Conservation (phyloP, 441 rosid species). For the Erodium chrysanthum region DNA sequence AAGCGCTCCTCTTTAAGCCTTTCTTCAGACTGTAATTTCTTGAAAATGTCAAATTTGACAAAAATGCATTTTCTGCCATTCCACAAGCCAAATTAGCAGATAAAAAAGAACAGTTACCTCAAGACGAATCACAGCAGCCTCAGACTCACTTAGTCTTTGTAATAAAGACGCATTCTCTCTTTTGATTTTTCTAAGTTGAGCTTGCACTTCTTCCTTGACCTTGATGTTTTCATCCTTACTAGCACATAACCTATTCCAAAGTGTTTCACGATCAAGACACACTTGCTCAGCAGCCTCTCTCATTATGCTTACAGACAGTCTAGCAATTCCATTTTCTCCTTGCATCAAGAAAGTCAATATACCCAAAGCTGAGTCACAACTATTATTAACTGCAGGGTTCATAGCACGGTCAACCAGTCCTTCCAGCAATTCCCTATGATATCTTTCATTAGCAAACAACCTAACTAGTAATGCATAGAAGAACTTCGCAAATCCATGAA, state of each 20-base stretch:
- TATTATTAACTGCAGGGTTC: slow-evolving; percentile 2
- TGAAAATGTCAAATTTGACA: background rate
- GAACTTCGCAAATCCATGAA: background rate
- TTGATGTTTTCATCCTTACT: slow-evolving; percentile 9
- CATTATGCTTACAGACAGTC: slow-evolving; percentile 3
- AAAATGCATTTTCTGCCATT: background rate
- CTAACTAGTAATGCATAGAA: background rate
- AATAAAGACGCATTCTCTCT: slow-evolving; percentile 7
- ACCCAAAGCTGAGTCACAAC: background rate
- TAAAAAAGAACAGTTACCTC: background rate
- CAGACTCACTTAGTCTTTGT: slow-evolving; percentile 6
- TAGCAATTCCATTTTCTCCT: slow-evolving; percentile 6
- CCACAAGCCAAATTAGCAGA: background rate
- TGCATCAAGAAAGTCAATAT: slow-evolving; percentile 6
- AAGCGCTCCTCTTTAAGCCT: background rate
- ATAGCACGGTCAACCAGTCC: slow-evolving; percentile 4
- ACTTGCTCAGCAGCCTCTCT: slow-evolving; percentile 1
- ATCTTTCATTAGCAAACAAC: slow-evolving; percentile 5
- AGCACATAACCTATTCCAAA: slow-evolving; percentile 1
- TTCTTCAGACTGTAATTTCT: slow-evolving; percentile 6
- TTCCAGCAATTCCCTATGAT: slow-evolving; percentile 8
- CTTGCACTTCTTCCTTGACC: slow-evolving; percentile 3
- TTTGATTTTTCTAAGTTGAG: background rate
- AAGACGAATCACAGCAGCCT: slow-evolving; percentile 2
- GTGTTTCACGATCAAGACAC: background rate